Conservation (phyloP, 1,284 basidiomycete species). For the Ustilago hordei region DNA sequence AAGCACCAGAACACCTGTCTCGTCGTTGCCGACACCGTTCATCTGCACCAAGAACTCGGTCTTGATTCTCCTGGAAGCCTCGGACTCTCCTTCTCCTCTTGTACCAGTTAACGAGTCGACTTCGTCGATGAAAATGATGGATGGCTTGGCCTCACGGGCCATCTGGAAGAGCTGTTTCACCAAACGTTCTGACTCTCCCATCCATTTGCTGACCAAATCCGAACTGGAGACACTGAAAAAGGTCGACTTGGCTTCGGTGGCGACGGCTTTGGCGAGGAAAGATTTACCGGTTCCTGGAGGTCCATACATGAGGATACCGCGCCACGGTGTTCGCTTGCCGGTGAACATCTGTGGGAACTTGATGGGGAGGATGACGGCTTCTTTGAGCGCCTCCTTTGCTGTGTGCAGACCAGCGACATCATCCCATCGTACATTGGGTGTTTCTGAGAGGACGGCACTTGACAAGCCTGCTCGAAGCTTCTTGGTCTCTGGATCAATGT, state of each 20-base stretch:
- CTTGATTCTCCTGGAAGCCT: constrained; percentile 95
- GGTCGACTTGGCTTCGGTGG: constrained; percentile 95
- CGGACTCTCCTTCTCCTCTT: constrained; percentile 93
- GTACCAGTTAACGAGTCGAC: constrained; percentile 96
- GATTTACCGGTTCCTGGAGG: constrained; percentile 74
- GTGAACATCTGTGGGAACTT: constrained; percentile 99
- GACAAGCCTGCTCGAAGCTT: constrained; percentile 90
- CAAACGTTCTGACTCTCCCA: constrained; percentile 95
- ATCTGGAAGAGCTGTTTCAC: constrained; percentile 97
- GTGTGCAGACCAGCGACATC: constrained; percentile 95
- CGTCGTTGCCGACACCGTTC: constrained; percentile 98
- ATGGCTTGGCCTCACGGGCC: constrained; percentile 94
- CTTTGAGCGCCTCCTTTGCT: constrained; percentile 95
- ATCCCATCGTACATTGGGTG: constrained; percentile 96
- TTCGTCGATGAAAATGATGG: constrained; percentile 99
- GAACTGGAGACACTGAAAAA: constrained; percentile 97
- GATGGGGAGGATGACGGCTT: constrained; percentile 97
- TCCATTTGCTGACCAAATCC: constrained; percentile 99
- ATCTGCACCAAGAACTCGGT: constrained; percentile 97
- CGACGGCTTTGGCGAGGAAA: constrained; percentile 96
- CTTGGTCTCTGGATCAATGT: constrained; percentile 90
- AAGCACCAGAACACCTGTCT: constrained; percentile 92
- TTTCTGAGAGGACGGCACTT: constrained; percentile 90
- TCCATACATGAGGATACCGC: constrained; percentile 93
- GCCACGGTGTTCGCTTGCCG: constrained; percentile 96